These are phyloP conservation scores for Sporothrix sp. DNA, from an alignment of 2,329 filamentous ascomycete species.

Conservation along the genomic window DNA sequence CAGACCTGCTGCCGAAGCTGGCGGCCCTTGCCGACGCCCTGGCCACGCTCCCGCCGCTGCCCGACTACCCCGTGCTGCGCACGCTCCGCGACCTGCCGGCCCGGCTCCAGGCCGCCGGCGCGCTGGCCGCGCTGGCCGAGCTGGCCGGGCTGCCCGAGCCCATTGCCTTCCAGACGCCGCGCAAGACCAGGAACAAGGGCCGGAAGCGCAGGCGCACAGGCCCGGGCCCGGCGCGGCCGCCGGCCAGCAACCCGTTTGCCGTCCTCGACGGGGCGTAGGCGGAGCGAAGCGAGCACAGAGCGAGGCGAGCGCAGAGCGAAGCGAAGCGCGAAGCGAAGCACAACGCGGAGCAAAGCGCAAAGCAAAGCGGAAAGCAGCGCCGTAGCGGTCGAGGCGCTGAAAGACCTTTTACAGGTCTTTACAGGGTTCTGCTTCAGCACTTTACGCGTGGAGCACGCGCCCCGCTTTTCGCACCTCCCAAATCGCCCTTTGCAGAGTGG, in stretches of 20 bases:
- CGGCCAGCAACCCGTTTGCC: slow-evolving; percentile 14
- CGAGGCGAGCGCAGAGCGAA: too few species aligned
- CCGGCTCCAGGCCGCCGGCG: slow-evolving; percentile 8
- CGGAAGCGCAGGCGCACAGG: slow-evolving; percentile 12
- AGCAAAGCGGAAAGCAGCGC: too few species aligned
- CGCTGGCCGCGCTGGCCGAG: slow-evolving; percentile 8
- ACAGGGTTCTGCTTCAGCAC: too few species aligned
- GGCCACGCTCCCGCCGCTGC: slow-evolving; percentile 3
- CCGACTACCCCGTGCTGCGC: slow-evolving; percentile 14
- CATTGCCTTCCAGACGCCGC: slow-evolving; percentile 11
- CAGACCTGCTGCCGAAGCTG: neutral
- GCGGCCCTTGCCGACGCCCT: neutral
- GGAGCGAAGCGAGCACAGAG: neutral
- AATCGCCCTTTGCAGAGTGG: neutral
- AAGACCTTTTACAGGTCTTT: too few species aligned
- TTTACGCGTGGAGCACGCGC: too few species aligned
- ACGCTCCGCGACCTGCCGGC: slow-evolving; percentile 11
- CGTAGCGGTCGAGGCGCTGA: too few species aligned
- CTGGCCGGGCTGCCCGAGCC: slow-evolving; percentile 1
- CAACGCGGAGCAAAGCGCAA: too few species aligned
- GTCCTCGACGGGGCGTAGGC: neutral
- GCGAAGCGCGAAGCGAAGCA: neutral
- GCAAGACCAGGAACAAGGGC: neutral
- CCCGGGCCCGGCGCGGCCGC: neutral
- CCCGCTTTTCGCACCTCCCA: too few species aligned